Percentiles rank a stretch among this genome's conserved stretches.
Evolutionary conservation across 371 early-diverging fungal species (phyloP).

Genomic region (Actinomucor elegans): DNA sequence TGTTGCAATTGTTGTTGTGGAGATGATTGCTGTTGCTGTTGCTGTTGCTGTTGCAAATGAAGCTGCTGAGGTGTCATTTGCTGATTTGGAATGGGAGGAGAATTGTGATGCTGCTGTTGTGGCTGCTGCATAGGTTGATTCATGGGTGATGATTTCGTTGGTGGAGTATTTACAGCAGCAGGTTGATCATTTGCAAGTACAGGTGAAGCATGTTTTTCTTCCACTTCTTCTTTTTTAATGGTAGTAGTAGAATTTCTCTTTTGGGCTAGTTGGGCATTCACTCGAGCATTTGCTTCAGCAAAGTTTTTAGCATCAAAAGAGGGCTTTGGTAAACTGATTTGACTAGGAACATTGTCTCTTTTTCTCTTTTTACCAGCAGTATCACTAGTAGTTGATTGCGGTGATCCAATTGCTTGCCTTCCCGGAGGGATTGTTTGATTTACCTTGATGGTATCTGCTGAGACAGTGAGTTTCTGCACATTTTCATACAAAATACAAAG

Average conservation of each 20-base stretch:
- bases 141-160: constrained; percentile 8
- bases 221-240: constrained; percentile 15
- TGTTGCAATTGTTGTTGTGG: constrained; percentile 14
- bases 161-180: not conserved
- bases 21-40: constrained; percentile 13
- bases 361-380: constrained; percentile 34
- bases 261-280: constrained; percentile 19
- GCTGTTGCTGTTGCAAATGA: constrained; percentile 23
- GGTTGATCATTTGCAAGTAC: not conserved
- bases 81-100: constrained; percentile 10
- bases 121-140: constrained; percentile 13
- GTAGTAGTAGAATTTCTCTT: constrained; percentile 10
- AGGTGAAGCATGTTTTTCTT: not conserved
- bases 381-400: constrained; percentile 31
- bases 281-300: constrained; percentile 24
- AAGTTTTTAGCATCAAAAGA: constrained; percentile 41
- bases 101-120: constrained; percentile 13
- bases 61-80: constrained; percentile 24
- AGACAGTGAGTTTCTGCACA: too few relatives aligned
- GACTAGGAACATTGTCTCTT: constrained; percentile 43
- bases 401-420: constrained; percentile 16
- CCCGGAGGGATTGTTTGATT: not conserved
- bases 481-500: too few relatives aligned
- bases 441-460: constrained; percentile 7
- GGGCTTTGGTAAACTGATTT: constrained; percentile 40